Percentiles rank a stretch among this genome's conserved stretches.
Evolutionary conservation across 2,329 filamentous ascomycete genomes (phyloP).

Genomic region (Neoascochyta sp.): DNA sequence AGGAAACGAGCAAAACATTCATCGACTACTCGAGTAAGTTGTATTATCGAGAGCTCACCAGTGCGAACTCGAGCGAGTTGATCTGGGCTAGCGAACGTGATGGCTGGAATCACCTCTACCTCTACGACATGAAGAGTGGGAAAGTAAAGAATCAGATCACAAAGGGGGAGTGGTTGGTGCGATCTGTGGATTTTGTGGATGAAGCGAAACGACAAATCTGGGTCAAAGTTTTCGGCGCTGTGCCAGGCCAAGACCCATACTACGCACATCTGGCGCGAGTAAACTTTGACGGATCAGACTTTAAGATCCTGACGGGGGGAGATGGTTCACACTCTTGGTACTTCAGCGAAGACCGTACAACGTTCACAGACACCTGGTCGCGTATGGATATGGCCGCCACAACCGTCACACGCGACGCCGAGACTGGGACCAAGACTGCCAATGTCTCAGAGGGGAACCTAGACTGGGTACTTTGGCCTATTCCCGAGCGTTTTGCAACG

Average conservation of each 20-base stretch:
- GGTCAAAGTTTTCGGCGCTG: conserved; percentile 19
- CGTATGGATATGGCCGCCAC: conserved; percentile 22
- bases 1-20: conserved; percentile 23
- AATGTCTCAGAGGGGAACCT: conserved; percentile 15
- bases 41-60: conserved; percentile 9
- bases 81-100: conserved; percentile 27
- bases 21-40: conserved; percentile 21
- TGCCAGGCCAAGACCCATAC: conserved; percentile 21
- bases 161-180: conserved; percentile 38
- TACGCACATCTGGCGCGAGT: conserved; percentile 25
- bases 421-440: conserved; percentile 15
- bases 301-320: conserved; percentile 22
- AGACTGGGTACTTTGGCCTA: conserved; percentile 14
- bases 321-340: conserved; percentile 21
- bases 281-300: conserved; percentile 24
- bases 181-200: conserved; percentile 21
- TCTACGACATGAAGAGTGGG: conserved; percentile 32
- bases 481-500: conserved; percentile 22
- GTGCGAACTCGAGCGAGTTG: conserved; percentile 13
- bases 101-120: conserved; percentile 30
- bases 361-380: conserved; percentile 23
- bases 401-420: conserved; percentile 18
- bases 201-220: conserved; percentile 18
- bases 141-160: conserved; percentile 35
- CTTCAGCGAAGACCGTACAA: conserved; percentile 12